phyloP scores from a whole-genome alignment of 805 yeast genomes.

The Metschnikowia continentalis region DNA sequence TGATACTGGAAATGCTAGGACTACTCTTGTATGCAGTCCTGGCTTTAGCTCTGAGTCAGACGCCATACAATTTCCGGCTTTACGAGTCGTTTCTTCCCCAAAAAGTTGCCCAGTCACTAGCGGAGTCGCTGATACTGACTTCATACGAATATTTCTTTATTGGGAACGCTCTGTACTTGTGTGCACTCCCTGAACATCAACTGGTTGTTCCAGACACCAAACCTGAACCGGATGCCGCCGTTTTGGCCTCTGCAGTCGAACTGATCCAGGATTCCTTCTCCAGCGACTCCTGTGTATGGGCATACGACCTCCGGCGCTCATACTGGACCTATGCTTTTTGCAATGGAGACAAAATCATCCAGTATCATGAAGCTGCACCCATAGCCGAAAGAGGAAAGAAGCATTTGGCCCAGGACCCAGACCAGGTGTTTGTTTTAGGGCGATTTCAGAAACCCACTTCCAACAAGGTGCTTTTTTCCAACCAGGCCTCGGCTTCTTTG shows the following conservation, averaged over 20 bases:
- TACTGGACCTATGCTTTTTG: conserved; percentile 56
- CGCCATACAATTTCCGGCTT: conserved; percentile 8
- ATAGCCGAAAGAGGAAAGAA: conserved; percentile 20
- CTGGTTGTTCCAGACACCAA: not conserved
- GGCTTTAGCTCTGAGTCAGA: not conserved
- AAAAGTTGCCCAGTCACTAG: not conserved
- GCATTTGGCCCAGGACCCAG: conserved; percentile 28
- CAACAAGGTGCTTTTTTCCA: conserved; percentile 8
- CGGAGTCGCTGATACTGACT: not conserved
- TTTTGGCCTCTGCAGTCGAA: conserved; percentile 11
- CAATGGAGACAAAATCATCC: conserved; percentile 45
- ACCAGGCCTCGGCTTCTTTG: conserved; percentile 20
- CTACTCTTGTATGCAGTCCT: not conserved
- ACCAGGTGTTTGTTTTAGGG: conserved; percentile 33
- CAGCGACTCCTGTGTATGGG: conserved; percentile 12
- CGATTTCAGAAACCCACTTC: conserved; percentile 21
- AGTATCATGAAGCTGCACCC: conserved; percentile 39
- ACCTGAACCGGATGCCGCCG: conserved; percentile 5
- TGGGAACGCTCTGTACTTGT: conserved; percentile 11
- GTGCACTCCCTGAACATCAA: conserved; percentile 7
- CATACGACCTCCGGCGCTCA: conserved; percentile 27
- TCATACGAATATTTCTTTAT: not conserved
- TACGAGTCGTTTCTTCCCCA: conserved; percentile 6
- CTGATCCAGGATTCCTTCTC: conserved; percentile 11
- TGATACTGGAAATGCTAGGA: not conserved